Conservation (phyloP, 352 stramenopile genomes). For the Globisporangium emineosum region DNA sequence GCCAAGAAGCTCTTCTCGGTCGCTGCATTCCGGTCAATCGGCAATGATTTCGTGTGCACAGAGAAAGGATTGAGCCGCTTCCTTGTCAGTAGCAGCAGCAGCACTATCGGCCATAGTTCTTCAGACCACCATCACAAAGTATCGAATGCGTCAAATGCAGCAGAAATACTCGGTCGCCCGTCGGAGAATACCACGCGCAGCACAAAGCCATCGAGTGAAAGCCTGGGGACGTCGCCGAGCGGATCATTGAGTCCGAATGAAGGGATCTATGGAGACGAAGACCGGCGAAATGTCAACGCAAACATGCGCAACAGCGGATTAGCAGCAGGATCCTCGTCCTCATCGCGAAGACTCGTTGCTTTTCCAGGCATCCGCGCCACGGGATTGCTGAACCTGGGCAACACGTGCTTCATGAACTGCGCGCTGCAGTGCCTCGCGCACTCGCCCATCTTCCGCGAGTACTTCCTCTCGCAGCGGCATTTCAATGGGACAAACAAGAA, state of each 20-base stretch:
- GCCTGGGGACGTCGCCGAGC: slow-evolving; percentile 11
- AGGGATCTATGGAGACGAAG: neutral
- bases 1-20: slow-evolving; percentile 28
- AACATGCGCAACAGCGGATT: slow-evolving; percentile 4
- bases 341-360: slow-evolving; percentile 25
- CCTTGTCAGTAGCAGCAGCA: slow-evolving; percentile 19
- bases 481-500: slow-evolving; percentile 92
- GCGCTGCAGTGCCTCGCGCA: slow-evolving; percentile 93
- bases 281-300: neutral
- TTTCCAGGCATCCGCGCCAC: slow-evolving; percentile 52
- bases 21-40: slow-evolving; percentile 44
- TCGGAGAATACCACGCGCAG: slow-evolving; percentile 18
- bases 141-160: slow-evolving; percentile 4
- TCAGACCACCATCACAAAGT: slow-evolving; percentile 24
- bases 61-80: slow-evolving; percentile 37
- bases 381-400: slow-evolving; percentile 78
- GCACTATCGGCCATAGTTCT: slow-evolving; percentile 4
- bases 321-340: neutral
- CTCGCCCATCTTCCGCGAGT: slow-evolving; percentile 92
- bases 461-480: slow-evolving; percentile 93
- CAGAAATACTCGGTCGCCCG: neutral
- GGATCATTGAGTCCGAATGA: slow-evolving; percentile 8
- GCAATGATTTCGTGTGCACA: slow-evolving; percentile 60
- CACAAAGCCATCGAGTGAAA: slow-evolving; percentile 20
- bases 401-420: slow-evolving; percentile 89